These are phyloP conservation scores for Penicillium sp. DNA, from an alignment of 2,329 filamentous ascomycete genomes.

Conservation along the genomic window DNA sequence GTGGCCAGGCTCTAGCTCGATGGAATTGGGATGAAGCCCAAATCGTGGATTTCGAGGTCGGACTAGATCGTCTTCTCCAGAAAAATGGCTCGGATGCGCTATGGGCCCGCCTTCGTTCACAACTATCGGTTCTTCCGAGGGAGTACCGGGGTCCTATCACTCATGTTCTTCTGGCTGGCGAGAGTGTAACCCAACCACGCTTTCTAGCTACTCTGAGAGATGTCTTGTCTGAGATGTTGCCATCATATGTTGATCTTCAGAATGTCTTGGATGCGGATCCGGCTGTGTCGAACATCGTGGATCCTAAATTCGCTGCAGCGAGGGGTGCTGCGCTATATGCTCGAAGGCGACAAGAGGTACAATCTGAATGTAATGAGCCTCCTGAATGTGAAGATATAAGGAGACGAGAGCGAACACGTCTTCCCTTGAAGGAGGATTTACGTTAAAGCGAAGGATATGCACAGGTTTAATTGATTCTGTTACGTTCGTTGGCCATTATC, in stretches of 20 bases:
- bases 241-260: neutral
- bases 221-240: neutral
- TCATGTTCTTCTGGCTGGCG: slow-evolving; percentile 10
- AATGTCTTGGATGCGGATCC: neutral
- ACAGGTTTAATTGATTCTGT: no score
- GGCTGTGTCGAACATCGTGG: neutral
- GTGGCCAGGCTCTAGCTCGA: slow-evolving; percentile 4
- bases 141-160: slow-evolving; percentile 2
- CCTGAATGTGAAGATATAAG: neutral
- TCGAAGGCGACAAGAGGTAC: neutral
- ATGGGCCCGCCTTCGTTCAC: slow-evolving; percentile 7
- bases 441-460: no score
- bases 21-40: slow-evolving; percentile 2
- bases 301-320: neutral
- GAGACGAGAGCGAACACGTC: neutral
- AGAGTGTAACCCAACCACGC: slow-evolving; percentile 6
- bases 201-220: slow-evolving; percentile 8
- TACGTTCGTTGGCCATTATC: no score
- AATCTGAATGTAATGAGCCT: neutral
- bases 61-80: slow-evolving; percentile 10
- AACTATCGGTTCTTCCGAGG: slow-evolving; percentile 6
- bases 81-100: slow-evolving; percentile 1
- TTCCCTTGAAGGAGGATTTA: neutral
- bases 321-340: neutral
- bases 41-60: slow-evolving; percentile 7